Conservation (phyloP, 108 stramenopile species). For the Pseudonitzschia delicatissima region DNA sequence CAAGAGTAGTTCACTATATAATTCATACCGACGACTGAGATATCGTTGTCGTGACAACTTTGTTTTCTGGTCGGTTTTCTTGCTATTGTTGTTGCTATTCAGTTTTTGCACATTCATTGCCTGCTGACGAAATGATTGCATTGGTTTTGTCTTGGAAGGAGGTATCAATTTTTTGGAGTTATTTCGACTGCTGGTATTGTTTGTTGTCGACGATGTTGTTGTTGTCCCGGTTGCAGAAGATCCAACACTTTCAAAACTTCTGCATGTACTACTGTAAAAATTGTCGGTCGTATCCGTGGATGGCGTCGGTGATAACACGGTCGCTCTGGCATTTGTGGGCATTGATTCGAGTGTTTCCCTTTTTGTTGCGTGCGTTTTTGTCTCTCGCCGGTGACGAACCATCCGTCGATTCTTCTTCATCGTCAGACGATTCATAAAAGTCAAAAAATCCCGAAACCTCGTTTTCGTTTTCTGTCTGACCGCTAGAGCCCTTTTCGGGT, state of each 20-base stretch:
- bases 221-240: constrained; percentile 7
- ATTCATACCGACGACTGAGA: constrained; percentile 61
- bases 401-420: constrained; percentile 16
- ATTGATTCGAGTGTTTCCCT: not conserved
- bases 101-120: constrained; percentile 4
- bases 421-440: constrained; percentile 13
- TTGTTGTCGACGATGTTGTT: not conserved
- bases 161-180: not conserved
- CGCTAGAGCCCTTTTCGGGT: not conserved
- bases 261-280: constrained; percentile 1
- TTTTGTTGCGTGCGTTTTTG: not conserved
- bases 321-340: not conserved
- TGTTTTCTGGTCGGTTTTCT: constrained; percentile 5
- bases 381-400: not conserved
- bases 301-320: not conserved
- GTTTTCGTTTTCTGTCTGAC: constrained; percentile 8
- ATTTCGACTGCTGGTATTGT: not conserved
- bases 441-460: constrained; percentile 28
- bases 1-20: constrained; percentile 56
- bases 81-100: not conserved
- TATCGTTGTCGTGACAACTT: constrained; percentile 41
- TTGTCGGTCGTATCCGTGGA: not conserved
- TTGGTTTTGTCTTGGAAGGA: not conserved
- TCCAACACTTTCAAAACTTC: constrained; percentile 16
- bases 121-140: constrained; percentile 1